Percentiles rank a stretch among this genome's conserved stretches.
Conservation (phyloP, 129 eudicot species). For the Heracleum sosnowskyi region DNA sequence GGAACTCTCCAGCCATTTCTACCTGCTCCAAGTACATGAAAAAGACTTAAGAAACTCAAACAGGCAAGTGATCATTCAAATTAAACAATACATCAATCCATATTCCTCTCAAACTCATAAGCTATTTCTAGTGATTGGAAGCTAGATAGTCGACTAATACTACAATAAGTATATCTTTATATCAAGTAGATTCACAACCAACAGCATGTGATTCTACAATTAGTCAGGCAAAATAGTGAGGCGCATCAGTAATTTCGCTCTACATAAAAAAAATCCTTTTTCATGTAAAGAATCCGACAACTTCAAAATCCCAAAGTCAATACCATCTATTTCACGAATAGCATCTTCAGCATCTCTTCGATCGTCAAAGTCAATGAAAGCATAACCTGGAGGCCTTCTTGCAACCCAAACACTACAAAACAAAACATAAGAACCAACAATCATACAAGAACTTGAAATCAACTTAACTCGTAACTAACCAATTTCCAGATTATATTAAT, state of each 20-base stretch:
- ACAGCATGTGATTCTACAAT: neutral
- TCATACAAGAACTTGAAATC: too few species aligned
- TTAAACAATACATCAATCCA: neutral
- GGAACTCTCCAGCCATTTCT: conserved; percentile 98
- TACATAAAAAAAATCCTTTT: neutral
- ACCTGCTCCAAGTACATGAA: conserved; percentile 34
- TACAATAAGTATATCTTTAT: neutral
- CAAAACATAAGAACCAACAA: conserved; percentile 6
- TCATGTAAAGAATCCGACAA: neutral
- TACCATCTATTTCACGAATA: conserved; percentile 83
- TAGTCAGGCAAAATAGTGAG: too few species aligned
- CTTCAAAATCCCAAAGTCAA: neutral
- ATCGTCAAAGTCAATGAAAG: conserved; percentile 89
- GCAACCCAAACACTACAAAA: conserved; percentile 98
- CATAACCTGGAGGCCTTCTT: conserved; percentile 95
- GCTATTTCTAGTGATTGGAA: neutral
- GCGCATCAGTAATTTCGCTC: neutral
- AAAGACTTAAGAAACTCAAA: neutral
- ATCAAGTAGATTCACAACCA: neutral
- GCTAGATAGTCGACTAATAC: neutral
- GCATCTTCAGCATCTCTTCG: conserved; percentile 91
- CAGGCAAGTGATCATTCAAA: neutral
- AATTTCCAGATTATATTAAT: too few species aligned
- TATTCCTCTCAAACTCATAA: neutral
- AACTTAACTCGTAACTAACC: too few species aligned